Evolutionary conservation across 345 rosid species (phyloP), one percentile per base, ranked within the genome.

Genomic region (Citrus hindsii): DNA sequence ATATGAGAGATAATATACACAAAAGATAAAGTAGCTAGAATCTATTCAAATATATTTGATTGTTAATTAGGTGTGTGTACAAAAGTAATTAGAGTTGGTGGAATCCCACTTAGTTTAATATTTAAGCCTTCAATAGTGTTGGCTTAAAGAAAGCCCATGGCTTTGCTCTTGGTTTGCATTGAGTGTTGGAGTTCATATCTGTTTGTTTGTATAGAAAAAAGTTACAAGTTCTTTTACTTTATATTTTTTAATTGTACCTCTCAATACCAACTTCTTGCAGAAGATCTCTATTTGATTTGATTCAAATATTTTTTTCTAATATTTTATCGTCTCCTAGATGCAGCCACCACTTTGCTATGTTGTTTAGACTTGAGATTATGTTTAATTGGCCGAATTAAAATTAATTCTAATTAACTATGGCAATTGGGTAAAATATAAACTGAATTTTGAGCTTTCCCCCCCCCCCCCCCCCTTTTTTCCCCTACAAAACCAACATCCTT

Each of bases 61-160:
- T 5, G 14, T 18, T 42, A 7, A 33, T 19, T 46, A 28, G 7
- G 35, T 76, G 21, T 77, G 64, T 72, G 72, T 76, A 78, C 59
- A 79, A 38, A 81, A 81, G 22, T 69, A 13, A 66, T 27, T 18
- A 53, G 6, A 55, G 58, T 37, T 80, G 67, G 75, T 77, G 64
- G 82, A 33, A 18, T 22, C n/a, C 74, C 75, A 25, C 33, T 58
- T 35, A 0, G 14, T 63, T 76, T 76, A 56, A 51, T 73, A 55
- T 68, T 72, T 76, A 76, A 84, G 84, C 81, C 56, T 25, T 79
- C 80, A 79, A 73, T 70, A 76, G 58, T 76, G 81, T 80, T 75
- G 81, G 83, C 83, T 86, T 79, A 75, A 77, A 35, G 73, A 56
- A 65, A 55, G 74, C 33, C 76, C 71, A 64, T 21, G 62, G 66